These are phyloP conservation scores for Dictyostelium discoideum DNA, from an alignment of 78 protist genomes.

Conservation along the genomic window dicty_2.7 NC_007088.5:4408501-4409000, in stretches of 20 bases:
- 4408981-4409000: constrained; percentile 75
- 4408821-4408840: constrained; percentile 47
- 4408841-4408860: constrained; percentile 11
- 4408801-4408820: not conserved
- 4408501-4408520: constrained; percentile 1
- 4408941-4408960: not conserved
- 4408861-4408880: constrained; percentile 11
- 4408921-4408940: not conserved
- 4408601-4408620: constrained; percentile 40
- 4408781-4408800: not conserved
- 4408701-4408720: not conserved
- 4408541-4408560: constrained; percentile 87
- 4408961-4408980: constrained; percentile 78
- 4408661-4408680: not conserved
- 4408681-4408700: not conserved
- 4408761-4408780: not conserved
- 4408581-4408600: constrained; percentile 35
- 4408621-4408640: constrained; percentile 22
- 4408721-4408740: no score
- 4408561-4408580: constrained; percentile 82
- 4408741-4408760: no score
- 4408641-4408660: not conserved
- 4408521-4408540: constrained; percentile 77
- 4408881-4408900: constrained; percentile 59
- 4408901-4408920: constrained; percentile 49